Evolutionary conservation across 1,139 yeast species (phyloP), one percentile per base, ranked within the genome.

Genomic region (Nakaseomyces sp.): DNA sequence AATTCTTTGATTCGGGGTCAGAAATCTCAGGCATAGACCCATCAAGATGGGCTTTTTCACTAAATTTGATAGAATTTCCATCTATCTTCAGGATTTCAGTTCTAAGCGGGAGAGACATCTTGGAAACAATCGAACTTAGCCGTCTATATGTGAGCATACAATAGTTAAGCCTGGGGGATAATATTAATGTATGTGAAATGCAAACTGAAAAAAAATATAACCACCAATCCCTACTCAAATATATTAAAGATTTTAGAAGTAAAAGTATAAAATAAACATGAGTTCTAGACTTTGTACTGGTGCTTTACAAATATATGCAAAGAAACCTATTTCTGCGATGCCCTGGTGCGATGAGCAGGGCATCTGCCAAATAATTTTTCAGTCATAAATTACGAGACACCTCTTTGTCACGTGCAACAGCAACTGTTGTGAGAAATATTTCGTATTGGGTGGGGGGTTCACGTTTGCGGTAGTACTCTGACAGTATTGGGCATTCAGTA

Each of bases 1-100:
- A 76, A 6, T 51, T 45, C 48, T 68, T 64, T 0, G 93, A 80
- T 37, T 61, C 65, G 10, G 66, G 52, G 55, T 81, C 85, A 0
- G 69, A 52, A n/a, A 83, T 70, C 0, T 52, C 58, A 2, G 79
- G 80, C 12, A 56, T 47, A 1, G 60, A 53, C 1, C 63, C 63
- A 45, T 63, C 65, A 2, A 65, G 44, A 20, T 61, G 61, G 1
- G 63, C 56, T 29, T 60, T 60, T 5, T 56, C 45, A 9, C 63
- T 53, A 50, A 74, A 76, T 0, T 44, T 44, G 32, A 76, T 74
- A 3, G 72, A 58, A 0, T 53, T 37, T 0, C 74, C 71, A 46
- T 73, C 70, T 4, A 76, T 78, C 37, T 67, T 66, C 28, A 74
- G 58, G 1, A 76, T 57, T 52, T 64, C 56, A 1, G 80, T 75